phyloP scores from a whole-genome alignment of 768 basidiomycete genomes.

The Tricholoma flavovirens region DNA sequence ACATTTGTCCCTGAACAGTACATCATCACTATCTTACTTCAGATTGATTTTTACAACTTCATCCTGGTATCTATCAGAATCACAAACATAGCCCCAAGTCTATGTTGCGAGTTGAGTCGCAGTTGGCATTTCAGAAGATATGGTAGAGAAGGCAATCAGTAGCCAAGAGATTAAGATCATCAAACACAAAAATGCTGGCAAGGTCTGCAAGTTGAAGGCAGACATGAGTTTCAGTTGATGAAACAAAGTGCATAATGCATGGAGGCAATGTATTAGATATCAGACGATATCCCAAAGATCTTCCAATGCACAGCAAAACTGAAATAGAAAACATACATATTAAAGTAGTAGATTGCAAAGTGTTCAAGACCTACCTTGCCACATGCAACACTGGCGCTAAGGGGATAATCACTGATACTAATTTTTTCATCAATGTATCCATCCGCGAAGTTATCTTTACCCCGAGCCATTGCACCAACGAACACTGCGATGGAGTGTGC shows the following conservation, averaged over 20 bases:
- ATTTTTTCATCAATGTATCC: constrained; percentile 94
- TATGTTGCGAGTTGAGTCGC: no score
- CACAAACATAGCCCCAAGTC: no score
- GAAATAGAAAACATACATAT: neutral
- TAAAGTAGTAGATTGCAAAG: neutral
- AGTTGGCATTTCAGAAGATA: neutral
- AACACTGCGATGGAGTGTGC: constrained; percentile 92
- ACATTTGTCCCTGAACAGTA: no score
- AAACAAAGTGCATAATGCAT: neutral
- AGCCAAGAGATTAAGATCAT: no score
- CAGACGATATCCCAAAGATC: constrained; percentile 93
- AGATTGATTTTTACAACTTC: no score
- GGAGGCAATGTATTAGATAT: constrained; percentile 6
- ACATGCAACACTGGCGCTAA: constrained; percentile 92
- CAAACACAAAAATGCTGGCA: no score
- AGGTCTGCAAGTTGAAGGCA: neutral
- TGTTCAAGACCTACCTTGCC: constrained; percentile 68
- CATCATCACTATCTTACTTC: no score
- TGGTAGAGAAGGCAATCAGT: no score
- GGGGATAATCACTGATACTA: constrained; percentile 87
- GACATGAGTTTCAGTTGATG: neutral
- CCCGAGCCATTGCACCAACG: constrained; percentile 97
- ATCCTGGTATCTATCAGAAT: no score
- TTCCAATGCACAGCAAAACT: constrained; percentile 91
- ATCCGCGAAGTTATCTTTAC: constrained; percentile 96